Conservation (phyloP, 1,139 yeast species). For the Zygosaccharomyces sapae region DNA sequence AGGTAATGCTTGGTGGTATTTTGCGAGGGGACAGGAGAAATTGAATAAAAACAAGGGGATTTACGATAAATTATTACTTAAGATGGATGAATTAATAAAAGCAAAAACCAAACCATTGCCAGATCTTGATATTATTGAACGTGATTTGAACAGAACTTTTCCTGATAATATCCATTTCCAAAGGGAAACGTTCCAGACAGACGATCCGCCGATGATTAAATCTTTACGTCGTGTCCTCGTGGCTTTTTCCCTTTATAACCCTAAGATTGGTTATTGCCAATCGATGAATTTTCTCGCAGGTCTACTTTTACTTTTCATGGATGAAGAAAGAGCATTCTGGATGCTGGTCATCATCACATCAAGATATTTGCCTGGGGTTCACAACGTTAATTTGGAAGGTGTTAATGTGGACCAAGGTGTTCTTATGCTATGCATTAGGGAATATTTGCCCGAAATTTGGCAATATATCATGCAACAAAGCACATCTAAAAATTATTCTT, state of each 20-base stretch:
- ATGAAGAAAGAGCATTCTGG: slow-evolving; percentile 91
- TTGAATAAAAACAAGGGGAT: slow-evolving; percentile 65
- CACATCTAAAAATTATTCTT: slow-evolving; percentile 7
- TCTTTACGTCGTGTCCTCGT: slow-evolving; percentile 75
- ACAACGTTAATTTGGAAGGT: slow-evolving; percentile 85
- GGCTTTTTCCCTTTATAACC: slow-evolving; percentile 82
- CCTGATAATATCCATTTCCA: slow-evolving; percentile 86
- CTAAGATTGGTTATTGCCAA: slow-evolving; percentile 93
- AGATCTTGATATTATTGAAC: slow-evolving; percentile 87
- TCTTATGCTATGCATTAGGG: slow-evolving; percentile 77
- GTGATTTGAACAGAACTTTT: slow-evolving; percentile 88
- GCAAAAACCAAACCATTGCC: slow-evolving; percentile 40
- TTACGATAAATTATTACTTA: slow-evolving; percentile 59
- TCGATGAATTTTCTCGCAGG: slow-evolving; percentile 91
- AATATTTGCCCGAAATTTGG: slow-evolving; percentile 84
- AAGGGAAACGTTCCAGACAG: slow-evolving; percentile 27
- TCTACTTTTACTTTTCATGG: slow-evolving; percentile 70
- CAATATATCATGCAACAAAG: slow-evolving; percentile 39
- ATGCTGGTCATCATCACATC: slow-evolving; percentile 89
- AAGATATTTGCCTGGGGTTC: slow-evolving; percentile 83
- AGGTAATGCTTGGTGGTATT: slow-evolving; percentile 95
- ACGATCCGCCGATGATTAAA: slow-evolving; percentile 61
- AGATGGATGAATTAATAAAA: slow-evolving; percentile 27
- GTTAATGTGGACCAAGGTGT: slow-evolving; percentile 96
- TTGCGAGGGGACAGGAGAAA: slow-evolving; percentile 81